Evolutionary conservation across 1,284 basidiomycete species (phyloP), one percentile per base, ranked within the genome.

Genomic region (Hypsizygus ulmarius): DNA sequence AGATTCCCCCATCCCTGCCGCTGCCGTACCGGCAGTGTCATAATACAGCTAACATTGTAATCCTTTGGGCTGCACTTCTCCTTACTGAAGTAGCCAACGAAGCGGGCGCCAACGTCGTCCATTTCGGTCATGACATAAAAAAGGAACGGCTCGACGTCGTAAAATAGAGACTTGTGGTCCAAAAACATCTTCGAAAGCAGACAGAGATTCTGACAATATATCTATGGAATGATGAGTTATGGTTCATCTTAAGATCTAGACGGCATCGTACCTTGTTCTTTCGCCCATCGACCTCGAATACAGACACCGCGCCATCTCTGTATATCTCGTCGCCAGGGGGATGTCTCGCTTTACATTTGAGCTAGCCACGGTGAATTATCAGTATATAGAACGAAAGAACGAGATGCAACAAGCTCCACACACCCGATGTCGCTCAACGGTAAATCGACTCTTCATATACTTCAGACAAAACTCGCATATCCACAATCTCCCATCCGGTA

Each of bases 131-230:
- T 93, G 59, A 99, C 92, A 69, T 99, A 99, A 72, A 99, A 99
- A 27, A 99, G 73, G 71, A 99, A 99, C 0, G 97, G 97, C 68
- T 99, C 97, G 51, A 99, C 97, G 67, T 99, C 97, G 71, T 99
- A 99, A 71, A 99, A 99, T 36, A 99, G 82, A 15, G 96, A 98
- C 71, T 99, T 99, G 75, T 98, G 96, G 64, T 99, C 95, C 56
- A 99, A 82, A 67, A 99, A 99, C 93, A 98, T 97, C 70, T 98
- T 99, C 49, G 96, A 96, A 25, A 99, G 78, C 47, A 99, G 77
- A 69, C 97, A 99, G n/a, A 99, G 79, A 64, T 99, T 98, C 67
- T 99, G 97, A 65, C 97, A 99, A 68, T 98, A 99, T 60, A 98
- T 98, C 89, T 90, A 51, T 34, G 51, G 34, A 12, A 7, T 6